These are phyloP conservation scores for Scutellaria barbata DNA, from an alignment of 257 asterid species.

Conservation along the genomic window DNA sequence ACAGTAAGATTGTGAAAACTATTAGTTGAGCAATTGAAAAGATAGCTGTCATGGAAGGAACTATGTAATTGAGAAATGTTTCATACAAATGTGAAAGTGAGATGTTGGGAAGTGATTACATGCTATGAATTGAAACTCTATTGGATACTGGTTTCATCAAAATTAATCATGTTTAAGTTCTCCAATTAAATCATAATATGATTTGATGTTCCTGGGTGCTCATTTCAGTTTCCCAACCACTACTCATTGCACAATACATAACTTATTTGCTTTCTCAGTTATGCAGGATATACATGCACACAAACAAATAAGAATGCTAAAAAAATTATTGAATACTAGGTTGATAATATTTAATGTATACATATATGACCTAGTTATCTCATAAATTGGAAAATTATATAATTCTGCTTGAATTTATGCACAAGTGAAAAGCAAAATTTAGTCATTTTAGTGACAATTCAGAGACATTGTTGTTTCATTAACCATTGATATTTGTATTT, in stretches of 20 bases:
- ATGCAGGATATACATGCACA: neutral
- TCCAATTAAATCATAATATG: neutral
- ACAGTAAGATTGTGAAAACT: constrained; percentile 17
- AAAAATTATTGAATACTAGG: neutral
- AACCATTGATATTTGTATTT: neutral
- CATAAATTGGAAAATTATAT: constrained; percentile 6
- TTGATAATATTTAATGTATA: neutral
- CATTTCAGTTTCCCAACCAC: neutral
- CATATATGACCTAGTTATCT: neutral
- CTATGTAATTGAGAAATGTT: constrained; percentile 2
- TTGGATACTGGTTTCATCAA: neutral
- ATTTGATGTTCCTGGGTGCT: neutral
- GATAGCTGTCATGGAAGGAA: neutral
- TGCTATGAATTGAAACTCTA: constrained; percentile 1
- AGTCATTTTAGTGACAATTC: neutral
- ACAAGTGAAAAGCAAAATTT: constrained; percentile 1
- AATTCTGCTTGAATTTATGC: constrained; percentile 7
- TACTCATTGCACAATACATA: neutral
- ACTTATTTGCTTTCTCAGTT: neutral
- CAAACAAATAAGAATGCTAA: neutral
- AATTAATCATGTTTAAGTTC: constrained; percentile 9
- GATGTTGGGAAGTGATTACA: neutral
- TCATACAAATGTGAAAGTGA: neutral
- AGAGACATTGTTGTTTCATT: constrained; percentile 3
- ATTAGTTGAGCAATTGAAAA: constrained; percentile 4